Percentiles rank a stretch among this genome's conserved stretches.
Conservation (phyloP, 176 grass and related monocot species). For the Eleusine indica region DNA sequence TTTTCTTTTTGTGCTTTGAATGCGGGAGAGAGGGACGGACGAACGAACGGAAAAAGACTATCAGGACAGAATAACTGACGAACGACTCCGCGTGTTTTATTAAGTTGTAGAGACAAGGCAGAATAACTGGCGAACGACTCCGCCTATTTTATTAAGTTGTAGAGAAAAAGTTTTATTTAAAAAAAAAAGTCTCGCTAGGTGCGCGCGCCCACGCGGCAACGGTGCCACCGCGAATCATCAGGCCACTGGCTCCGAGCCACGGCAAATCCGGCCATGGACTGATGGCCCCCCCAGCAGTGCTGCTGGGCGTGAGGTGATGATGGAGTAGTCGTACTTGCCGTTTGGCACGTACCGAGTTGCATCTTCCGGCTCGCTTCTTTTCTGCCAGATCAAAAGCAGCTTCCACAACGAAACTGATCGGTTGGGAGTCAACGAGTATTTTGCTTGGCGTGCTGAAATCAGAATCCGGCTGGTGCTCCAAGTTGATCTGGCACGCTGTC, state of each 20-base stretch:
- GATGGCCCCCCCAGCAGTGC: background rate
- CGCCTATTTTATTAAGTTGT: no score
- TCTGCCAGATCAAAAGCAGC: constrained; percentile 31
- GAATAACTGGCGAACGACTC: no score
- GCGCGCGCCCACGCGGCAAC: background rate
- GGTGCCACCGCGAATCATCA: constrained; percentile 17
- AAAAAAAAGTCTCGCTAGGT: background rate
- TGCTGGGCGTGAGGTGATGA: constrained; percentile 7
- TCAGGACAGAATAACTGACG: no score
- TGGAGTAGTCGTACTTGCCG: constrained; percentile 37
- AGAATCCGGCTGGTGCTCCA: background rate
- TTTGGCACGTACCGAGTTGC: constrained; percentile 10
- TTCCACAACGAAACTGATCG: background rate
- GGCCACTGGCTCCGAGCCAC: background rate
- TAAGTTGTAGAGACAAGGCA: no score
- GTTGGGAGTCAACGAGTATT: background rate
- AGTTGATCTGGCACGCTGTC: background rate
- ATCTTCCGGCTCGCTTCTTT: no score
- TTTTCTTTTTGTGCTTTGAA: no score
- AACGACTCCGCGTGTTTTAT: no score
- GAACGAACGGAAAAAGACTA: no score
- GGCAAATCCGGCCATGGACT: background rate
- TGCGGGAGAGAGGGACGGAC: no score
- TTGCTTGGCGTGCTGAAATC: background rate
- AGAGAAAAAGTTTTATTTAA: no score